Evolutionary conservation across 2,329 filamentous ascomycete species (phyloP).

Genomic region (Dactylellina leptospora): DNA sequence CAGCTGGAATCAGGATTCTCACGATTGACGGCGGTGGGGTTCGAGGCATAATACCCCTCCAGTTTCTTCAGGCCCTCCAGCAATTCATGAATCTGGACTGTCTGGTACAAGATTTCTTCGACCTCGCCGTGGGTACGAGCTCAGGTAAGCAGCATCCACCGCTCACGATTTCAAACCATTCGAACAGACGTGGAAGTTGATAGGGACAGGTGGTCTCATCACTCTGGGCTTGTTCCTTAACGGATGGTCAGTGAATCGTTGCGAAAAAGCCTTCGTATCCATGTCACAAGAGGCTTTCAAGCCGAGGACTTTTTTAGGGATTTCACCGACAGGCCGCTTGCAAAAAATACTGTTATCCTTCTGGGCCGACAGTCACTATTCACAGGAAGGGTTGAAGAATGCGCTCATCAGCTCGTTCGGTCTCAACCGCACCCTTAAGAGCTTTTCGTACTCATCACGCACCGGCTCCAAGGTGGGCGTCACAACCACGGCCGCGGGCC

Average conservation of each 20-base stretch:
- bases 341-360: not conserved
- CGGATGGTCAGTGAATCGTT: not conserved
- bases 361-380: not conserved
- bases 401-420: not conserved
- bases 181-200: not conserved
- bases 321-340: not conserved
- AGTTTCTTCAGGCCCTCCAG: constrained; percentile 4
- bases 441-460: not conserved
- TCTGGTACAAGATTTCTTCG: constrained; percentile 9
- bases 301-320: not conserved
- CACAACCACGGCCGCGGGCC: too few relatives aligned
- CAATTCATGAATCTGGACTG: not conserved
- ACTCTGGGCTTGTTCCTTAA: not conserved
- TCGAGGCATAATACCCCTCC: constrained; percentile 10
- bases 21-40: constrained; percentile 22
- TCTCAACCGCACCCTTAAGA: not conserved
- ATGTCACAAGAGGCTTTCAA: not conserved
- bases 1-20: constrained; percentile 12
- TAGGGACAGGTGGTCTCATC: not conserved
- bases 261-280: not conserved
- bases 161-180: not conserved
- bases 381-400: not conserved
- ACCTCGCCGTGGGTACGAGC: constrained; percentile 17
- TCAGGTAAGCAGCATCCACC: not conserved
- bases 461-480: too few relatives aligned